Percentiles rank a stretch among this genome's conserved stretches.
phyloP scores from a whole-genome alignment of 257 asterid genomes.

The Galeopsis tetrahit region DNA sequence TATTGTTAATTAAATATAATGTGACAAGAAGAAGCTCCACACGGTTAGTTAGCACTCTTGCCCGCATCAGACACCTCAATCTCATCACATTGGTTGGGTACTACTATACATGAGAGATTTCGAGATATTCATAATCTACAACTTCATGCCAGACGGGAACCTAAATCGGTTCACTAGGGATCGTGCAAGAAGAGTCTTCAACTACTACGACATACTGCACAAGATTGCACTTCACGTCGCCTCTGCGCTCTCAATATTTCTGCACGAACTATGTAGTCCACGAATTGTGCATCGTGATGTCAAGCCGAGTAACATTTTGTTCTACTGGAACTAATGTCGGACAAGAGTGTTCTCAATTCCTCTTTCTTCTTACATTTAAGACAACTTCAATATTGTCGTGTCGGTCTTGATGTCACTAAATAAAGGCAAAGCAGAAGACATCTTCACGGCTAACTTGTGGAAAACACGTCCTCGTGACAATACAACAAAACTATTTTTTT shows the following conservation, averaged over 20 bases:
- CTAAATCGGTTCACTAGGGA: constrained; percentile 47
- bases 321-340: constrained; percentile 28
- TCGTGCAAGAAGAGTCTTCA: constrained; percentile 31
- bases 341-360: constrained; percentile 46
- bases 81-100: constrained; percentile 50
- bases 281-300: constrained; percentile 45
- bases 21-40: too few relatives aligned
- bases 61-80: constrained; percentile 42
- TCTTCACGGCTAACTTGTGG: constrained; percentile 36
- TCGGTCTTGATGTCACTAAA: constrained; percentile 43
- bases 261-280: constrained; percentile 46
- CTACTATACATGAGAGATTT: too few relatives aligned
- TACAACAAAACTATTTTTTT: constrained; percentile 22
- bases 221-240: constrained; percentile 49
- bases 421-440: constrained; percentile 26
- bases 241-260: constrained; percentile 42
- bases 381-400: constrained; percentile 49
- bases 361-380: constrained; percentile 41
- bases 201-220: constrained; percentile 43
- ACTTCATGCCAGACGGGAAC: constrained; percentile 52
- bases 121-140: constrained; percentile 52
- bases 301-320: constrained; percentile 48
- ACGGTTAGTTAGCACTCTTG: constrained; percentile 39
- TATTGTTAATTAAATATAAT: too few relatives aligned
- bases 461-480: constrained; percentile 35